These are phyloP conservation scores for Saksenaea vasiformis DNA, from an alignment of 371 early-diverging fungal species.

Conservation along the genomic window DNA sequence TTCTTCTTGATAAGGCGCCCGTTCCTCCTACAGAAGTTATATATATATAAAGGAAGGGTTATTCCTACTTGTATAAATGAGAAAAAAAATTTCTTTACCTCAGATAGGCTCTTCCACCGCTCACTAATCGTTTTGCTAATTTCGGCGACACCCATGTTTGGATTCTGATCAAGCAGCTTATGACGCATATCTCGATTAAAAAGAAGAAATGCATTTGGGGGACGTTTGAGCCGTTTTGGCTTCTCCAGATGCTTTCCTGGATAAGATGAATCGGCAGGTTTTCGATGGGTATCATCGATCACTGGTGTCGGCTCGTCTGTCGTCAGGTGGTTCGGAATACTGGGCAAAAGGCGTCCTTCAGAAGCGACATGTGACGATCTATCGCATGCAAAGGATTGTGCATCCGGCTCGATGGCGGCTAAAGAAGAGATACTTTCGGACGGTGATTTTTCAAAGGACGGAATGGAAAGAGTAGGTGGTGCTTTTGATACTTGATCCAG, in stretches of 20 bases:
- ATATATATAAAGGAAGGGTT: neutral
- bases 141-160: constrained; percentile 58
- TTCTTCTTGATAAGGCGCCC: constrained; percentile 40
- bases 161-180: constrained; percentile 53
- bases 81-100: constrained; percentile 12
- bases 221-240: constrained; percentile 53
- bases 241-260: neutral
- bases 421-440: neutral
- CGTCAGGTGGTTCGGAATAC: constrained; percentile 14
- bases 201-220: constrained; percentile 67
- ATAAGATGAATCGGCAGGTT: neutral
- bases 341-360: constrained; percentile 7
- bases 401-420: neutral
- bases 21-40: constrained; percentile 31
- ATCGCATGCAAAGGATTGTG: neutral
- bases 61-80: neutral
- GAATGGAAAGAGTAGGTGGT: neutral
- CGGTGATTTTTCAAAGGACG: neutral
- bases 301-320: constrained; percentile 14
- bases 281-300: neutral
- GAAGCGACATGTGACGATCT: neutral
- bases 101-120: constrained; percentile 51
- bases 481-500: neutral
- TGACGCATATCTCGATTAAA: constrained; percentile 68
- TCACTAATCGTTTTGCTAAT: constrained; percentile 62